Base-by-base conservation (phyloP, 257 asterid species). In the Dorcoceras hygrometricum region DNA sequence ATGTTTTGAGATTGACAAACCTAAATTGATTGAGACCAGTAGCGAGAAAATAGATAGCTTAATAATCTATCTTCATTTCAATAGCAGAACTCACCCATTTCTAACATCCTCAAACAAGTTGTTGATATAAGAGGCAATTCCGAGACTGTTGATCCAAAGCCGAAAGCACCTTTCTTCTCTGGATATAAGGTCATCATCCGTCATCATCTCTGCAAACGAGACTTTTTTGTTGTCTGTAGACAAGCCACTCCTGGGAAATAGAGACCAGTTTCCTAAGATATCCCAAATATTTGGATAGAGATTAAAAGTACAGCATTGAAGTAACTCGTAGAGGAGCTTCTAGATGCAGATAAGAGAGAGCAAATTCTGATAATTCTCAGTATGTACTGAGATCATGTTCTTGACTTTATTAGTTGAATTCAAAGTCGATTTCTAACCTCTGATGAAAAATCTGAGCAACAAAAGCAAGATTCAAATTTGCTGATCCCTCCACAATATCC, bases 91-190 rank as follows among this genome's bases (percentile, higher is more conserved):
- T 78, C 63, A 89, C 98, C 98, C 98, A 77, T 83, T 88, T 81
- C 95, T 83, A 54, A 89, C 97, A 67, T 93, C 98, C 79, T 93
- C 98, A 67, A 93, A 93, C 74, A 93, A 80, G 81, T 93, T 93
- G 71, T 89, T 93, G 71, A 93, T 84, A 66, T 87, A 93, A 62
- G 97, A 78, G 72, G 62, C 50, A 65, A 86, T 93, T 66, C 98
- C 98, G 51, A 93, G 78, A 79, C 98, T 93, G 77, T 93, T 93
- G 85, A 93, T 89, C 98, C 98, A 93, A 64, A 93, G 82, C 43
- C 97, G 92, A 69, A 89, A 93, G 82, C 98, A 93, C 80, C 98
- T 89, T 80, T 93, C 97, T 78, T 93, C 98, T 83, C 98, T 82
- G n/a, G 98, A 88, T 72, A 89, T 87, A 66, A 73, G 79, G 75